Evolutionary conservation across 2,329 filamentous ascomycete genomes (phyloP).

Genomic region (Rhynchosporium graminicola): DNA sequence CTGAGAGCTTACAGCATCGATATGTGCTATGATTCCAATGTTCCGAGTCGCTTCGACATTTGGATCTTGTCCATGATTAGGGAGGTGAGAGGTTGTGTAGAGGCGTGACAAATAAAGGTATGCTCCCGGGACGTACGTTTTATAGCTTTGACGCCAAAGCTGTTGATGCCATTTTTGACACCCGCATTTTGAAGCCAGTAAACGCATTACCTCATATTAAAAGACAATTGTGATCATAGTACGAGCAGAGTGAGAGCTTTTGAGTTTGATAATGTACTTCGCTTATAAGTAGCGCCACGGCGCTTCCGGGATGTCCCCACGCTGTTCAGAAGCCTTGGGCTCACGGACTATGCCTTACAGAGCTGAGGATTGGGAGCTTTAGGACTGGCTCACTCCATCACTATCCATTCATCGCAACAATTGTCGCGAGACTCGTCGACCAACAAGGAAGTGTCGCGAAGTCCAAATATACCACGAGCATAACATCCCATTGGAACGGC

Average conservation of each 20-base stretch:
- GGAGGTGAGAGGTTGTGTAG: conserved; percentile 27
- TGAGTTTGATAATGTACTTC: conserved; percentile 15
- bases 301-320: conserved; percentile 24
- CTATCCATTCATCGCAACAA: conserved; percentile 9
- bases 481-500: neutral
- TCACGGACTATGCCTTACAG: no score
- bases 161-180: conserved; percentile 36
- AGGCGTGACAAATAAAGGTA: conserved; percentile 20
- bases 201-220: conserved; percentile 36
- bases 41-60: conserved; percentile 69
- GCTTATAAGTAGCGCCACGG: conserved; percentile 26
- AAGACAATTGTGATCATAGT: no score
- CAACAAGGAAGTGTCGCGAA: conserved; percentile 8
- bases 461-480: neutral
- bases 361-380: conserved; percentile 8
- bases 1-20: conserved; percentile 69
- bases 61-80: conserved; percentile 29
- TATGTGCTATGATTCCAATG: conserved; percentile 98
- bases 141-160: conserved; percentile 20
- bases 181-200: conserved; percentile 28
- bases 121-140: conserved; percentile 7
- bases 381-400: conserved; percentile 2
- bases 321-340: conserved; percentile 2
- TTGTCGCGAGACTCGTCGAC: neutral
- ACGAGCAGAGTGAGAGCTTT: neutral